These are phyloP conservation scores for Kalmusia sp. DNA, from an alignment of 2,329 filamentous ascomycete species.

Conservation along the genomic window DNA sequence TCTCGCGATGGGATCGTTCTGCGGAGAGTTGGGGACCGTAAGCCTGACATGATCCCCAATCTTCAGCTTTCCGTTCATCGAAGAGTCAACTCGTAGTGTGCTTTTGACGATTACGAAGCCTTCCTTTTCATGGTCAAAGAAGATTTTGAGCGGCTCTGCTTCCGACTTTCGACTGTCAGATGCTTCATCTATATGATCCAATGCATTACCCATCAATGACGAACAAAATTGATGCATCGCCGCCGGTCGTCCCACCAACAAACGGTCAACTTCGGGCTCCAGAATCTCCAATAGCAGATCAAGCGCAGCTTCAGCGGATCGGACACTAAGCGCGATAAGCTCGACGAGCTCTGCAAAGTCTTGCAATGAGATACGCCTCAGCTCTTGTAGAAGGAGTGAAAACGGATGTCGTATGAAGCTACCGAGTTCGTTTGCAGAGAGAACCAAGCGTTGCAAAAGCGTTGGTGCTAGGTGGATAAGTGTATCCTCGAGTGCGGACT, in stretches of 20 bases:
- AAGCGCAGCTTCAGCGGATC: conserved; percentile 37
- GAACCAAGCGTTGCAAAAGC: conserved; percentile 25
- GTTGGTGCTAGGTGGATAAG: conserved; percentile 18
- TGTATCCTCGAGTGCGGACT: conserved; percentile 20
- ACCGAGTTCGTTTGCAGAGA: conserved; percentile 29
- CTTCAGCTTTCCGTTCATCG: conserved; percentile 18
- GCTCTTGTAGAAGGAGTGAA: conserved; percentile 26
- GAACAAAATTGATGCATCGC: conserved; percentile 39
- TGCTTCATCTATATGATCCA: conserved; percentile 51
- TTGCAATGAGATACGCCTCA: conserved; percentile 32
- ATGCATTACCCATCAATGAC: conserved; percentile 46
- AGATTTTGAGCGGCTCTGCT: conserved; percentile 18
- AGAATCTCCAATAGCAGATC: conserved; percentile 44
- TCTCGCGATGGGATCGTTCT: conserved; percentile 35
- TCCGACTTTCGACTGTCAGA: conserved; percentile 15
- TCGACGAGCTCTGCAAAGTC: conserved; percentile 40
- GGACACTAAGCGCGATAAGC: conserved; percentile 39
- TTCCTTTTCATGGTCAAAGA: conserved; percentile 15
- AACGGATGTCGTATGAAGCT: conserved; percentile 38
- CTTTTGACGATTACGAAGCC: conserved; percentile 21
- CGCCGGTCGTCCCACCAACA: conserved; percentile 34
- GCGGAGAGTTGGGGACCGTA: conserved; percentile 39
- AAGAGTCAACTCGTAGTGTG: conserved; percentile 26
- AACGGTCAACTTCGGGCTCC: conserved; percentile 37
- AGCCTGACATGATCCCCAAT: conserved; percentile 44